Conservation (phyloP, 371 early-diverging fungal species). For the Smittium culicis region DNA sequence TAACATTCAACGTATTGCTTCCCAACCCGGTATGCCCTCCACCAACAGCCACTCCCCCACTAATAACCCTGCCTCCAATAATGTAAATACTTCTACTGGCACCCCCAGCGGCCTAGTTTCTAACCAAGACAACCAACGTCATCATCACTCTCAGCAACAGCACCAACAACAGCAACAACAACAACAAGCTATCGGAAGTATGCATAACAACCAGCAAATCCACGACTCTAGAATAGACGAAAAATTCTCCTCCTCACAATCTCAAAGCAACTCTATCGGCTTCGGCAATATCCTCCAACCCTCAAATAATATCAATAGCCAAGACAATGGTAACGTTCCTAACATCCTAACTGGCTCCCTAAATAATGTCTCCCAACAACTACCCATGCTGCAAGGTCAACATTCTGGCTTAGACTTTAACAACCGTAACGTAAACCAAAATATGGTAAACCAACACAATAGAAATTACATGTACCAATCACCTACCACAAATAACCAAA, state of each 20-base stretch:
- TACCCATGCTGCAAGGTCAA: slow-evolving; percentile 9
- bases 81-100: background rate
- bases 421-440: slow-evolving; percentile 2
- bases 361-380: slow-evolving; percentile 6
- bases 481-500: slow-evolving; percentile 6
- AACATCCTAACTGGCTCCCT: background rate
- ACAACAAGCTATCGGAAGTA: background rate
- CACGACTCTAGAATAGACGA: slow-evolving; percentile 5
- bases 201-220: background rate
- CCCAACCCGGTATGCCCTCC: slow-evolving; percentile 8
- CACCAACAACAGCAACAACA: background rate
- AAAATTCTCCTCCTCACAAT: background rate
- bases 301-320: background rate
- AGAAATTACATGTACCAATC: slow-evolving; percentile 10
- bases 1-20: background rate
- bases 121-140: background rate
- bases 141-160: background rate
- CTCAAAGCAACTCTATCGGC: background rate
- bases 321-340: slow-evolving; percentile 3
- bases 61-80: background rate
- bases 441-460: slow-evolving; percentile 7
- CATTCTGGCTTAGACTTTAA: slow-evolving; percentile 5
- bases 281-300: background rate
- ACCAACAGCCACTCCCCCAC: slow-evolving; percentile 10
- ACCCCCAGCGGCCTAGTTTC: slow-evolving; percentile 3